phyloP scores from a whole-genome alignment of 495 filamentous ascomycete genomes.

The Arthonia radiata region DNA sequence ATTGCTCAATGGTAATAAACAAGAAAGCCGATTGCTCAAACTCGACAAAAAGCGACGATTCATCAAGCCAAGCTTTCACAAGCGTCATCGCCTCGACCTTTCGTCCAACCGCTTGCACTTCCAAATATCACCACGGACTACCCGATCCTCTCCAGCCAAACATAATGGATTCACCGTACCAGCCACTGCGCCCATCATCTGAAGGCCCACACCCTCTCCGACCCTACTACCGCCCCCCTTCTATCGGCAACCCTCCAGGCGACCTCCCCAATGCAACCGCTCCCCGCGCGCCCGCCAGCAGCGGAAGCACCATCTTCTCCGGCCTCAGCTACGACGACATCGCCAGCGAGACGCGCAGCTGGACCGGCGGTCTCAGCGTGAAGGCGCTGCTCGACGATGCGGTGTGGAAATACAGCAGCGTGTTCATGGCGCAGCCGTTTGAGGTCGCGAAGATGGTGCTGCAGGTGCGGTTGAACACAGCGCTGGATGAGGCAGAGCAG shows the following conservation, averaged over 20 bases:
- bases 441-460: conserved; percentile 86
- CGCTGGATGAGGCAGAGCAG: conserved; percentile 14
- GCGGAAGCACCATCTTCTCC: conserved; percentile 42
- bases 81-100: no score
- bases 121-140: conserved; percentile 4
- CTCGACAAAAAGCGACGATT: no score
- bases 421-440: conserved; percentile 80
- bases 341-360: conserved; percentile 41
- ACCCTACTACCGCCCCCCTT: conserved; percentile 82
- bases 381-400: conserved; percentile 54
- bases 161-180: conserved; percentile 5
- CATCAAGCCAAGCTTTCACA: no score
- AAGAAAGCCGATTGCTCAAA: no score
- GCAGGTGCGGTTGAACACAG: conserved; percentile 44
- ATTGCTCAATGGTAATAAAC: no score
- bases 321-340: conserved; percentile 82
- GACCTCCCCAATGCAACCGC: conserved; percentile 9
- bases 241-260: conserved; percentile 29
- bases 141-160: not conserved
- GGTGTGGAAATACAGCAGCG: conserved; percentile 60
- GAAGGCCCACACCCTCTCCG: conserved; percentile 68
- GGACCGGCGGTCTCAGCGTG: conserved; percentile 43
- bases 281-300: conserved; percentile 4
- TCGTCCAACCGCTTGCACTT: no score
- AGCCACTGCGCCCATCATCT: conserved; percentile 16